Conservation (phyloP, 2,329 filamentous ascomycete species). For the Botrytis deweyae region DNA sequence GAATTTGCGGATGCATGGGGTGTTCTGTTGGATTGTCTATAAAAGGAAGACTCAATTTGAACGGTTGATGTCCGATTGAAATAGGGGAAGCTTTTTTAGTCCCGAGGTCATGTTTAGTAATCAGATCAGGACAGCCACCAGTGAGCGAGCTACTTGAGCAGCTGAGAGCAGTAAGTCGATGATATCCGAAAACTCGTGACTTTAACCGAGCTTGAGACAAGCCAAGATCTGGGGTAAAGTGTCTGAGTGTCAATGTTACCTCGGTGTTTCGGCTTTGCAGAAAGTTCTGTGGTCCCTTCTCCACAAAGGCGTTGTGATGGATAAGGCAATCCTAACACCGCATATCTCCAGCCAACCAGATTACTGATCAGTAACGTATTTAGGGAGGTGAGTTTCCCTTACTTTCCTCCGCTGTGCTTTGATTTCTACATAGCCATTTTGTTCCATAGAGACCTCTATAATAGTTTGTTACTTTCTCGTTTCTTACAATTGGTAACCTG, state of each 20-base stretch:
- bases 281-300: neutral
- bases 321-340: neutral
- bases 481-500: neutral
- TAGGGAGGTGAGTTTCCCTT: neutral
- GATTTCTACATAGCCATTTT: neutral
- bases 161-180: neutral
- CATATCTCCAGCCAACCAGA: slow-evolving; percentile 4
- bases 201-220: neutral
- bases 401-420: neutral
- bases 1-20: neutral
- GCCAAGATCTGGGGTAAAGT: slow-evolving; percentile 6
- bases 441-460: neutral
- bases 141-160: no score
- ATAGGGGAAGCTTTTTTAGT: no score
- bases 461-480: neutral
- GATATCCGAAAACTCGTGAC: neutral
- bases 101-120: no score
- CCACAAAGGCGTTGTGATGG: neutral
- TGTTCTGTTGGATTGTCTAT: neutral
- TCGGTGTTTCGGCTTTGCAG: slow-evolving; percentile 13
- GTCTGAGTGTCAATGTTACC: neutral
- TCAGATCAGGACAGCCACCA: no score
- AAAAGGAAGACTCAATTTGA: neutral
- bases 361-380: neutral
- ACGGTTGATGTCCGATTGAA: neutral